A percentile compares a stretch with the other conserved stretches of the same genome.
Evolutionary conservation across 2,329 filamentous ascomycete species (phyloP).

Genomic region (Colletotrichum lindemuthianum): DNA sequence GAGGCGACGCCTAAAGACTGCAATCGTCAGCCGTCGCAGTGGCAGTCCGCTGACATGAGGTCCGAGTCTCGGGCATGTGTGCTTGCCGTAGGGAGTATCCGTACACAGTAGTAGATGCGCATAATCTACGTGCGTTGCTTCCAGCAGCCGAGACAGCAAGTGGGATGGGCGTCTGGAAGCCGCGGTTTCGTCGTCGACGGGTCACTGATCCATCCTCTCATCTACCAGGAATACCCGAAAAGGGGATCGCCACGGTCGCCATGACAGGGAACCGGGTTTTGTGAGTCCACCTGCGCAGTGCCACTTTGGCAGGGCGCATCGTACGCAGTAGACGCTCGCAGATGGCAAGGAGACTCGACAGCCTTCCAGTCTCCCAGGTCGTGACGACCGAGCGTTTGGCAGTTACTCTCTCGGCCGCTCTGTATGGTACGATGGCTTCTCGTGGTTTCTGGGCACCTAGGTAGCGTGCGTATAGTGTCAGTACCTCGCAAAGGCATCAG

Average conservation of each 20-base stretch:
- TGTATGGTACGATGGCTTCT: neutral
- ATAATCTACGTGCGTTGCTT: slow-evolving; percentile 5
- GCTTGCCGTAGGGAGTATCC: too few relatives aligned
- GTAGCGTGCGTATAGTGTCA: neutral
- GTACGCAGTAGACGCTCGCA: too few relatives aligned
- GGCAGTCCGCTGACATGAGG: too few relatives aligned
- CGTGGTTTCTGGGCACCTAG: neutral
- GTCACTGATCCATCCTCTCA: slow-evolving; percentile 30
- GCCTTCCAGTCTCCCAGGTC: too few relatives aligned
- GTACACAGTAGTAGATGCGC: too few relatives aligned
- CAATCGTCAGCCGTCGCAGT: too few relatives aligned
- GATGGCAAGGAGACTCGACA: too few relatives aligned
- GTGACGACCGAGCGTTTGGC: too few relatives aligned
- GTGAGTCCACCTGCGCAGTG: neutral
- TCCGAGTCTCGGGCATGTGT: too few relatives aligned
- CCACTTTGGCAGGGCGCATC: too few relatives aligned
- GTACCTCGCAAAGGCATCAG: neutral
- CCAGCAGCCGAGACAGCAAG: slow-evolving; percentile 24
- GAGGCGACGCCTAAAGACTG: too few relatives aligned
- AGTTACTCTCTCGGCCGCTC: too few relatives aligned
- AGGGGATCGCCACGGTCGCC: slow-evolving; percentile 25
- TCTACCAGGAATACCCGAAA: slow-evolving; percentile 28
- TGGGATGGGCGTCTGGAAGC: slow-evolving; percentile 21
- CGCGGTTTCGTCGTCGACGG: slow-evolving; percentile 30
- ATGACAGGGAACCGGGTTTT: slow-evolving; percentile 20